Percentiles rank a stretch among this genome's conserved stretches.
Conservation (phyloP, 345 rosid species). For the Populus nigra region DNA sequence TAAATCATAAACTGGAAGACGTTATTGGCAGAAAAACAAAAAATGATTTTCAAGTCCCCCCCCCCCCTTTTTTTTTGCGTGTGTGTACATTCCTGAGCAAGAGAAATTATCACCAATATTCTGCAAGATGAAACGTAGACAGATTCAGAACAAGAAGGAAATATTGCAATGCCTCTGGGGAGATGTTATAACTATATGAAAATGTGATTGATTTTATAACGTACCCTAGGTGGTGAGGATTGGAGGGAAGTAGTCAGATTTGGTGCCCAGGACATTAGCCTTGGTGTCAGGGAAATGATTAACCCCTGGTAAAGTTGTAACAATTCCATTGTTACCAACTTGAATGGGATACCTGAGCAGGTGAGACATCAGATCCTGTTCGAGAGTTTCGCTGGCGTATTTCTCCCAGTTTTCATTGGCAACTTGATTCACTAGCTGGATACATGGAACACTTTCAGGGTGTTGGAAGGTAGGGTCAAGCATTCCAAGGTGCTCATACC, state of each 20-base stretch:
- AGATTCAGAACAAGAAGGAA: no score
- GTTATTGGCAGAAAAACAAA: no score
- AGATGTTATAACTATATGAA: background rate
- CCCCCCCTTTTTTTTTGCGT: no score
- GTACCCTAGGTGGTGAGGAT: constrained; percentile 53
- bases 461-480: background rate
- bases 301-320: constrained; percentile 37
- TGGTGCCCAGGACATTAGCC: constrained; percentile 56
- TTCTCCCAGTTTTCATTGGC: constrained; percentile 47
- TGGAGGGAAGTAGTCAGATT: constrained; percentile 48
- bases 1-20: no score
- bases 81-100: no score
- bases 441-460: constrained; percentile 48
- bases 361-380: constrained; percentile 43
- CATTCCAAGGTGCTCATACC: constrained; percentile 56
- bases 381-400: constrained; percentile 26
- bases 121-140: no score
- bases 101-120: no score
- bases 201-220: background rate
- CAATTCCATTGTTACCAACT: constrained; percentile 34
- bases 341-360: constrained; percentile 65
- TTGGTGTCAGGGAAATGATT: constrained; percentile 64
- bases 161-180: no score
- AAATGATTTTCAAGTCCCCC: no score
- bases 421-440: constrained; percentile 28